Conservation (phyloP, 257 asterid genomes). For the Jacaranda copaia region DNA sequence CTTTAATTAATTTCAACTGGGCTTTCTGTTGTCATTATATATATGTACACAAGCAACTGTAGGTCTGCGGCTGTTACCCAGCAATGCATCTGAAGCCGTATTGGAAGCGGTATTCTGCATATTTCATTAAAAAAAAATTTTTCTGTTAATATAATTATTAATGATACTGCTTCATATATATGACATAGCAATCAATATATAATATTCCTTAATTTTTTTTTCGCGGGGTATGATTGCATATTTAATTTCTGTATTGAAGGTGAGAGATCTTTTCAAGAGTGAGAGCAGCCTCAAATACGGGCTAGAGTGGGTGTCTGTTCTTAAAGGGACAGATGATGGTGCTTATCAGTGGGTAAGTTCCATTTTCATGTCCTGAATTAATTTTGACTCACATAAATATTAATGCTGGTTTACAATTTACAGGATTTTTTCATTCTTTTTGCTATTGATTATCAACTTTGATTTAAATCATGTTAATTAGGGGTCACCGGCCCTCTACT, state of each 20-base stretch:
- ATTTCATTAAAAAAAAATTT: neutral
- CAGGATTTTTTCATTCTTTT: too few species aligned
- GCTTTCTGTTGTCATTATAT: too few species aligned
- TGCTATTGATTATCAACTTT: too few species aligned
- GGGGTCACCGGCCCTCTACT: too few species aligned
- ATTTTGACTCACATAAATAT: too few species aligned
- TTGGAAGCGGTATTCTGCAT: constrained; percentile 59
- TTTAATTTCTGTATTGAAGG: constrained; percentile 39
- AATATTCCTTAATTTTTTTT: too few species aligned
- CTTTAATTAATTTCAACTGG: too few species aligned
- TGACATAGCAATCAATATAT: too few species aligned
- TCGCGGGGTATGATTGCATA: too few species aligned
- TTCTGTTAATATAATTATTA: neutral
- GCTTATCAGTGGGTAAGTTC: constrained; percentile 78
- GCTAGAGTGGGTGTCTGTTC: constrained; percentile 65
- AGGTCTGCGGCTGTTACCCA: constrained; percentile 70
- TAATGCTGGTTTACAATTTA: too few species aligned
- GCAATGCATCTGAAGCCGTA: constrained; percentile 65
- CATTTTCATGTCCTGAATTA: neutral
- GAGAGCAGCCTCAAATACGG: constrained; percentile 55
- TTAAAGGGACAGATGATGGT: constrained; percentile 76
- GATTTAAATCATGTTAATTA: too few species aligned
- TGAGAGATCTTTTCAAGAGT: constrained; percentile 54
- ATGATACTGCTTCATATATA: neutral
- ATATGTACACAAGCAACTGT: too few species aligned